Evolutionary conservation across 192 early-diverging fungal species (phyloP).

Genomic region (Coemansia sp.): DNA sequence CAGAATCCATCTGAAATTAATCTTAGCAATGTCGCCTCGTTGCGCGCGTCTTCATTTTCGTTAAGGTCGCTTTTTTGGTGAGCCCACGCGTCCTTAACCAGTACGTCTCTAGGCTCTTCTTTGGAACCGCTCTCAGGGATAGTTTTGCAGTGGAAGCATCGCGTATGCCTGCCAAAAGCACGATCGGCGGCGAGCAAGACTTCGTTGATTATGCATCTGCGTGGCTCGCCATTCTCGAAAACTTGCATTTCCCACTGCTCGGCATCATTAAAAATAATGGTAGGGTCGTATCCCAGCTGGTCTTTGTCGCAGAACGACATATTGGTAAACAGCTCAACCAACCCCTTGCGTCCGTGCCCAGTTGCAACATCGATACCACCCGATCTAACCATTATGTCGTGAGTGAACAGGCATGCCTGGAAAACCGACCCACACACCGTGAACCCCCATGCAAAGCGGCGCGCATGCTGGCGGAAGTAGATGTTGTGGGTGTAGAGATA

Average conservation of each 20-base stretch:
- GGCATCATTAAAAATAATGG: not conserved
- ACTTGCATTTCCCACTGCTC: not conserved
- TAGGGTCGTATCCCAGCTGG: not conserved
- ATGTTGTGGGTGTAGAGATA: not conserved
- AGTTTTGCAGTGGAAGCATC: not conserved
- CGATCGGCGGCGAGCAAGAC: not conserved
- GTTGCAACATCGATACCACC: not conserved
- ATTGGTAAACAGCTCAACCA: not conserved
- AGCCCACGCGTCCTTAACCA: not conserved
- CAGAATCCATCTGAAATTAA: not conserved
- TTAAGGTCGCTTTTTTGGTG: not conserved
- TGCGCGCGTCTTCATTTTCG: not conserved
- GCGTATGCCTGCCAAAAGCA: not conserved
- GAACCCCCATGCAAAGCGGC: not conserved
- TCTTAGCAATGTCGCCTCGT: not conserved
- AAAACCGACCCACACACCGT: not conserved
- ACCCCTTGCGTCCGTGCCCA: not conserved
- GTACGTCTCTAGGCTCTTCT: not conserved
- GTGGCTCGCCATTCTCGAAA: not conserved
- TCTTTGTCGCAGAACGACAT: not conserved
- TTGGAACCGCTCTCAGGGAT: not conserved
- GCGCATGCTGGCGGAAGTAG: not conserved
- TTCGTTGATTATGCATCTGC: too few relatives aligned
- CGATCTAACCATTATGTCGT: not conserved
- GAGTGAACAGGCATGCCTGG: not conserved